A percentile compares a stretch with the other conserved stretches of the same genome.
phyloP scores from a whole-genome alignment of 495 filamentous ascomycete species.

The Trichoderma gamsii region DNA sequence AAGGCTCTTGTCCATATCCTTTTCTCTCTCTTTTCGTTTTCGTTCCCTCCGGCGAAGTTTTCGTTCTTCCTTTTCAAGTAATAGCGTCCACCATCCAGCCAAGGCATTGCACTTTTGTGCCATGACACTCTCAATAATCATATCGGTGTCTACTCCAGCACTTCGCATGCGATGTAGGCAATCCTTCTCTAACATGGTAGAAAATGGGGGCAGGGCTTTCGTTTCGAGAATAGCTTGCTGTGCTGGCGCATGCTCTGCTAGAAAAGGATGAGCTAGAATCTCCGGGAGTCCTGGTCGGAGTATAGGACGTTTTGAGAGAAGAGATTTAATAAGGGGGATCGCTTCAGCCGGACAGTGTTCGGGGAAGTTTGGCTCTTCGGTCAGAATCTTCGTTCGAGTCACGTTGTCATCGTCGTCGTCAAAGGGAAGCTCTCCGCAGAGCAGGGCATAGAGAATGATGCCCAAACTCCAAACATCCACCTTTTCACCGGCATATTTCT shows the following conservation, averaged over 20 bases:
- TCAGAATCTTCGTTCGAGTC: conserved; percentile 80
- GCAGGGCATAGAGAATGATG: conserved; percentile 88
- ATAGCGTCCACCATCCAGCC: conserved; percentile 92
- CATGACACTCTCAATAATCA: conserved; percentile 88
- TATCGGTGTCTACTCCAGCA: conserved; percentile 89
- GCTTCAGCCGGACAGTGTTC: conserved; percentile 73
- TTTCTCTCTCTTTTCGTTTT: conserved; percentile 78
- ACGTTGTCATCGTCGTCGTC: conserved; percentile 87
- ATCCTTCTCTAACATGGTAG: conserved; percentile 82
- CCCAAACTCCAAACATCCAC: conserved; percentile 98
- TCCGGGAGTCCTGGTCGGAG: conserved; percentile 80
- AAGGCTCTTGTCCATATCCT: conserved; percentile 64
- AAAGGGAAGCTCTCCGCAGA: conserved; percentile 90
- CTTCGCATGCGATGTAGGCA: conserved; percentile 90
- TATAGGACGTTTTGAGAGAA: conserved; percentile 85
- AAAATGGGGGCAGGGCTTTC: conserved; percentile 77
- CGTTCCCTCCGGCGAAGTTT: conserved; percentile 78
- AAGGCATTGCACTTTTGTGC: conserved; percentile 82
- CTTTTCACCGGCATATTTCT: conserved; percentile 96
- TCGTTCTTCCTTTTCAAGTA: conserved; percentile 92
- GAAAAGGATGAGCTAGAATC: conserved; percentile 81
- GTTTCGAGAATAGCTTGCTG: conserved; percentile 88
- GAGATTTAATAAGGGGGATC: conserved; percentile 61
- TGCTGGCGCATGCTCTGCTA: conserved; percentile 78
- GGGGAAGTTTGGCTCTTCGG: conserved; percentile 76